A percentile compares a stretch with the other conserved stretches of the same genome.
Evolutionary conservation across 164 flowering plant genomes (phyloP).

Genomic region (Pachysandra terminalis): DNA sequence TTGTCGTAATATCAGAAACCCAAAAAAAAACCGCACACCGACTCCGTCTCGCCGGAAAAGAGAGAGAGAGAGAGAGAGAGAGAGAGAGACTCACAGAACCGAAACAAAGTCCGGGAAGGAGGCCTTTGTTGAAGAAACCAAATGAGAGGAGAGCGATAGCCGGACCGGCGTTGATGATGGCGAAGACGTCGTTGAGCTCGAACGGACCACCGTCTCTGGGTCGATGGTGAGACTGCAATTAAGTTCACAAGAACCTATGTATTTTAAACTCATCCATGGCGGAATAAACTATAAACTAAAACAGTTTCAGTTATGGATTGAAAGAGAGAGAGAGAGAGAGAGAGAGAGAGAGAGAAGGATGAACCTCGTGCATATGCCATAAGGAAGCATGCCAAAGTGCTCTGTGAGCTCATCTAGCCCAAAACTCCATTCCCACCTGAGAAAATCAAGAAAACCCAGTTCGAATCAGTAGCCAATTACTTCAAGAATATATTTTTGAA

Average conservation of each 20-base stretch:
- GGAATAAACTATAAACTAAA: too few species aligned
- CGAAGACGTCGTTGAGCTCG: constrained; percentile 84
- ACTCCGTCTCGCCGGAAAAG: too few species aligned
- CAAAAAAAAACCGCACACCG: too few species aligned
- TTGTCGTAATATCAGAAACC: background rate
- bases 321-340: too few species aligned
- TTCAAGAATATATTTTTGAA: too few species aligned
- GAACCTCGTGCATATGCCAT: constrained; percentile 96
- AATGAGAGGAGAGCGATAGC: constrained; percentile 83
- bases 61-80: constrained; percentile 5
- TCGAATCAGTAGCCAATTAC: background rate
- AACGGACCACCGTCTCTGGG: constrained; percentile 92
- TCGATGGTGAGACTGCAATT: constrained; percentile 75
- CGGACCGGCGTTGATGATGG: constrained; percentile 75
- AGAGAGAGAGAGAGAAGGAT: background rate
- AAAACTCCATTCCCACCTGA: constrained; percentile 95
- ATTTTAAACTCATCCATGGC: background rate
- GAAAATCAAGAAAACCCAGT: constrained; percentile 17
- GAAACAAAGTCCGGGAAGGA: constrained; percentile 83
- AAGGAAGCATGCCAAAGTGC: constrained; percentile 94
- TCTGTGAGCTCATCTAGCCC: constrained; percentile 96
- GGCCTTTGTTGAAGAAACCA: constrained; percentile 84
- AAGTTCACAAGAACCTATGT: background rate
- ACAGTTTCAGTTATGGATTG: too few species aligned
- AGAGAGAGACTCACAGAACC: constrained; percentile 63